Evolutionary conservation across 176 grass and related monocot species (phyloP), one percentile per base, ranked within the genome.

Genomic region (Elymus sibiricus): DNA sequence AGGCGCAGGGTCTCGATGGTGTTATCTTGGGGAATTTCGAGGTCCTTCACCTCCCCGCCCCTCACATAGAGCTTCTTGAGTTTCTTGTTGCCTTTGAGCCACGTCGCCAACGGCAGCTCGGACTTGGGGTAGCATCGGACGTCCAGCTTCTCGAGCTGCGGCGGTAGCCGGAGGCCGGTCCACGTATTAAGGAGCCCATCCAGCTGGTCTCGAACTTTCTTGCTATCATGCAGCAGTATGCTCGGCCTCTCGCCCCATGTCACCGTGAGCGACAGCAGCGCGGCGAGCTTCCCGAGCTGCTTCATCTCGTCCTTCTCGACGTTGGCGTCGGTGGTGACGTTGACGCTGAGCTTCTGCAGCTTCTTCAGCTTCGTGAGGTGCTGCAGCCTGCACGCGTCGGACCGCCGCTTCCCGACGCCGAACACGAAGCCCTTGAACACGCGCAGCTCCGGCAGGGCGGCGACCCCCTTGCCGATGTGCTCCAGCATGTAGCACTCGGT

Each of bases 401-500:
- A 31, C 13, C 79, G 5, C 32, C 44, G 64, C 32, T 15, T 5
- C 27, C 47, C 59, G 5, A 55, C 10, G 7, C 75, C 22, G 8
- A 90, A 90, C 3, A 90, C 58, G 28, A 90, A 90, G 15, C 89
- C 85, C 75, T 87, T 90, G 60, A 87, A 75, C 37, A 90, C 89
- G 0, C 5, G 84, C 28, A 87, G 51, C 68, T 84, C 49, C 0
- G 79, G 9, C 4, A 92, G 87, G 35, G 21, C 37, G 7, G 34
- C 59, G 9, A 92, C 53, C 5, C 42, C 87, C 3, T 2, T 2
- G 1, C 34, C 46, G 42, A 92, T 86, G 47, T 89, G 56, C 46
- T 92, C 87, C 6, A 92, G 40, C 90, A 92, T 83, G 47, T 86
- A 92, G 79, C 90, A 92, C 38, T 92, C 83, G 1, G 66, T 83